These are phyloP conservation scores for Rhinocladiella mackenziei DNA, from an alignment of 2,329 filamentous ascomycete genomes.

Conservation along the genomic window DNA sequence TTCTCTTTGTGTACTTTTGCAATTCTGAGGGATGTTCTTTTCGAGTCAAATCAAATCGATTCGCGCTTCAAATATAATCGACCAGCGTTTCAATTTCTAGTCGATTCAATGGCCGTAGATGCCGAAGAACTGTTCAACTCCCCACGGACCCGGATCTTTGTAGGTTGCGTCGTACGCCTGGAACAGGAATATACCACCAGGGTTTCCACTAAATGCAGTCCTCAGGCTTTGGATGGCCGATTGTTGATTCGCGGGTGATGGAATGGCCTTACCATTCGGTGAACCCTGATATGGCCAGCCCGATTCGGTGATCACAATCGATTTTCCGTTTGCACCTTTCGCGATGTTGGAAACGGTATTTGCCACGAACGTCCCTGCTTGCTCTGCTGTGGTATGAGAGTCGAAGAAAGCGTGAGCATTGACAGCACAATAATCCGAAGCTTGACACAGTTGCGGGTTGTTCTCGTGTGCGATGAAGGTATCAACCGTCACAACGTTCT, in stretches of 20 bases:
- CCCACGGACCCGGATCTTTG: constrained; percentile 68
- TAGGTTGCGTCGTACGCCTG: constrained; percentile 75
- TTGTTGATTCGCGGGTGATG: constrained; percentile 62
- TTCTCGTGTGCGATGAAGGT: constrained; percentile 65
- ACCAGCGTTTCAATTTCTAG: too few species aligned
- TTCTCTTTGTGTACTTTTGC: not conserved
- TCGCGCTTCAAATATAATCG: too few species aligned
- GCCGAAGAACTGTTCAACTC: constrained; percentile 75
- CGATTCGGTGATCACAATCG: constrained; percentile 72
- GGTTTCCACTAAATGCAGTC: constrained; percentile 51
- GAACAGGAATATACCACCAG: constrained; percentile 63
- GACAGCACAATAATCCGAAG: constrained; percentile 72
- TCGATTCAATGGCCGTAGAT: constrained; percentile 25
- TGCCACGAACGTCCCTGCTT: constrained; percentile 65
- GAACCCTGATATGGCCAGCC: constrained; percentile 74
- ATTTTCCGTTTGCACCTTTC: constrained; percentile 50
- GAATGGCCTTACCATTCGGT: constrained; percentile 64
- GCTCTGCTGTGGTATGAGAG: constrained; percentile 52
- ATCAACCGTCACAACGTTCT: constrained; percentile 75
- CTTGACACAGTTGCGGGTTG: constrained; percentile 66
- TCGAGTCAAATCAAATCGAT: too few species aligned
- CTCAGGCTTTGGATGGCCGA: constrained; percentile 64
- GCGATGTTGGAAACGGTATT: constrained; percentile 51
- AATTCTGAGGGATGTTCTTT: not conserved
- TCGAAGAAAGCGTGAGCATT: constrained; percentile 88